phyloP scores from a whole-genome alignment of 768 basidiomycete species.

The Ramaria rubella region DNA sequence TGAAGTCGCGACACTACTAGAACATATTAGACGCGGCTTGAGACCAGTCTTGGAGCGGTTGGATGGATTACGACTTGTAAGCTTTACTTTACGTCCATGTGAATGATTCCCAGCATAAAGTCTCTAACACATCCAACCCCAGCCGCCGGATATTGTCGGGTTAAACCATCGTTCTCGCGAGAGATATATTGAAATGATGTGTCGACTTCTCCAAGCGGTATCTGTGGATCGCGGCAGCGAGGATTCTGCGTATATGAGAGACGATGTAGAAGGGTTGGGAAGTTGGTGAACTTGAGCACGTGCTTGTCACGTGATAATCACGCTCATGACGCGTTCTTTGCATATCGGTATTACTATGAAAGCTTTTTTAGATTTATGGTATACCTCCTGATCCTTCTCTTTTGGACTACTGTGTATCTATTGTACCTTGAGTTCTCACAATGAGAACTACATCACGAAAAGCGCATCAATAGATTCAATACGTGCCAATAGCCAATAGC shows the following conservation, averaged over 20 bases:
- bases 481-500: too few species aligned
- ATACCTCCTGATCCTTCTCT: too few species aligned
- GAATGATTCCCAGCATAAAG: constrained; percentile 16
- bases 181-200: constrained; percentile 73
- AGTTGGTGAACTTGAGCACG: constrained; percentile 3
- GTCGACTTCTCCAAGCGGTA: constrained; percentile 55
- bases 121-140: constrained; percentile 8
- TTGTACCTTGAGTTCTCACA: too few species aligned
- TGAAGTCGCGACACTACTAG: constrained; percentile 52
- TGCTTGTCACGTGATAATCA: background rate
- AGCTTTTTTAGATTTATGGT: too few species aligned
- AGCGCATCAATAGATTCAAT: too few species aligned
- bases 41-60: constrained; percentile 50
- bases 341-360: background rate
- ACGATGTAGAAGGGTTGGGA: constrained; percentile 6
- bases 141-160: constrained; percentile 35
- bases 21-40: constrained; percentile 50
- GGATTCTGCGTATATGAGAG: background rate
- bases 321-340: background rate
- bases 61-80: constrained; percentile 43
- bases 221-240: background rate
- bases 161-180: constrained; percentile 50
- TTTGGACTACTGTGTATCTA: too few species aligned
- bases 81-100: constrained; percentile 15
- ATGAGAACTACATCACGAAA: too few species aligned